Base-by-base conservation (phyloP, 352 stramenopile species). In the Phytopythium sindhum region DNA sequence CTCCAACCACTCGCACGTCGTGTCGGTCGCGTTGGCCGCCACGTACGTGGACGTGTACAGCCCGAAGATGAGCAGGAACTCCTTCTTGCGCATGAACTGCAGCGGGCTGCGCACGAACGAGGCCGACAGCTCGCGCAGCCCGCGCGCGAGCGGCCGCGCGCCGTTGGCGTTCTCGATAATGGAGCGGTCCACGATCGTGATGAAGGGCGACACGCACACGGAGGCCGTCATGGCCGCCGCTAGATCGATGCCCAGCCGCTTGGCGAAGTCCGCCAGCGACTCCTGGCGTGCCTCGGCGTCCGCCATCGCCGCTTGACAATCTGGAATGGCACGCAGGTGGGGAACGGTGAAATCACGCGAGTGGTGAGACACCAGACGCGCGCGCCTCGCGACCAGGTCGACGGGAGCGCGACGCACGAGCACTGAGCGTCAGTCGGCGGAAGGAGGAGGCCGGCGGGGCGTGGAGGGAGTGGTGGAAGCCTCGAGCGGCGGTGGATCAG, bases 21-120 rank as follows among this genome's bases (percentile, higher is more conserved):
- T 93, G 71, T 97, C 89, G 23, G 93, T 80, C 23, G 72, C 65
- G 60, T 97, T 97, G 50, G 90, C 91, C 26, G 77, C 89, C 61
- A 86, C 75, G 80, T 97, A 97, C 52, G 91, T 97, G 53, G 87
- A 78, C 28, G 80, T 86, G 76, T 97, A 97, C 35, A 97, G 82
- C 4, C 88, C 89, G 63, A 91, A 97, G 53, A 97, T 88, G 62
- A 97, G 75, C 23, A 88, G 67, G 67, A 97, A 97, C 74, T 97
- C 89, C 35, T 88, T 86, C 58, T 88, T 86, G 61, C 83, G 80
- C 47, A 97, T 54, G 64, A 97, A 97, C 60, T 80, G 72, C 29
- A 97, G 62, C 31, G 89, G 89, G 54, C 90, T 75, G 31, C 73
- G 73, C 42, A 89, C 41, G 45, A 93, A 91, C 45, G 83, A 66